Evolutionary conservation across 164 flowering plant genomes (phyloP), one percentile per base, ranked within the genome.

Genomic region (Sextonia rubra): DNA sequence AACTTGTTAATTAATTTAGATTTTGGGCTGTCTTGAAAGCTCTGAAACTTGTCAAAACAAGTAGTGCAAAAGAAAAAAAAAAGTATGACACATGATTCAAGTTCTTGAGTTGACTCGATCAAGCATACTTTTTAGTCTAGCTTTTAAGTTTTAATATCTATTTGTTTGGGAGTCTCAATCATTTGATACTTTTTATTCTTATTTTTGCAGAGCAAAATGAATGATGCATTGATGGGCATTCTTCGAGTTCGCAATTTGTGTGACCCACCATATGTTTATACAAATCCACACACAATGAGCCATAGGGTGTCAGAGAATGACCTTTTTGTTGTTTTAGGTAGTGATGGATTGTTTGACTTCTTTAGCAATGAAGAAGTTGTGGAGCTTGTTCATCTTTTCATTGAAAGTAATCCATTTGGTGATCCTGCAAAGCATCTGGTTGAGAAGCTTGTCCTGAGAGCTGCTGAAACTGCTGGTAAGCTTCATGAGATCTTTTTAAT

Each of bases 311-410:
- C 77, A 18, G 81, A 76, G 27, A 70, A 64, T 66, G 79, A 79
- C 66, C 64, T 52, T 56, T 79, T 79, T 69, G 75, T 76, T 64
- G 69, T 79, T 72, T 63, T 79, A 37, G 81, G 81, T 20, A 79
- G 81, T 49, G 81, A 79, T 70, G 81, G 81, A 18, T 67, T 79
- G 71, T 79, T 79, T 66, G 79, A 79, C 61, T 76, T 76, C 66
- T 79, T 79, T 71, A 73, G 76, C 74, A 79, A 76, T 67, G 78
- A 79, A 69, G 81, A 79, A 69, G 72, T 76, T 66, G 81, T 79
- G 61, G 69, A 70, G 69, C 71, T 73, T 49, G 76, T 73, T 48
- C 70, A 76, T 72, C 15, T n/a, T 24, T 79, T 76, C 67, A 73
- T 76, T 37, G 65, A 47, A 68, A 69, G 65, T n/a, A 76, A 73